Percentiles rank a stretch among this genome's conserved stretches.
These are phyloP conservation scores for Cryptococcus neoformans DNA, from an alignment of 1,284 basidiomycete genomes.

Conservation along the genomic window DNA sequence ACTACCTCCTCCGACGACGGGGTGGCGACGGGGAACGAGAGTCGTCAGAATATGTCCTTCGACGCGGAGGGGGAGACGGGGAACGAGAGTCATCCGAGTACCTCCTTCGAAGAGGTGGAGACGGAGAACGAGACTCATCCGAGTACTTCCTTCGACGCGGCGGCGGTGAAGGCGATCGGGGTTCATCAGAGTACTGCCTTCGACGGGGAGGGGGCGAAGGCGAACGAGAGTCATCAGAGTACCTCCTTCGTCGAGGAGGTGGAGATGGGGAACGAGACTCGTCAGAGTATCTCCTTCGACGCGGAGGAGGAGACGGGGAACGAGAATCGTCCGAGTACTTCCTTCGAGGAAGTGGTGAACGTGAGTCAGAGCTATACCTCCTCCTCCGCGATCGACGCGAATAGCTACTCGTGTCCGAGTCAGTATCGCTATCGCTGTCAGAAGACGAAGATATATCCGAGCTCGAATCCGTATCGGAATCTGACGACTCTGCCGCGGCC, in stretches of 20 bases:
- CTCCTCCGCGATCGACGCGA: conserved; percentile 15
- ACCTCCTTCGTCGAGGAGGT: conserved; percentile 15
- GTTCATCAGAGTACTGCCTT: conserved; percentile 10
- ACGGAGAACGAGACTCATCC: conserved; percentile 5
- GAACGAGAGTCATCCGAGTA: background rate
- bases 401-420: conserved; percentile 15
- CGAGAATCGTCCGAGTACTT: background rate
- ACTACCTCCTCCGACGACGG: too few species aligned
- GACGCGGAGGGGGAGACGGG: background rate
- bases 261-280: conserved; percentile 1
- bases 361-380: conserved; percentile 14
- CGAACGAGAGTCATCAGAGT: conserved; percentile 4
- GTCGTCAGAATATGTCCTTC: background rate
- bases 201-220: conserved; percentile 13
- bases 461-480: conserved; percentile 48
- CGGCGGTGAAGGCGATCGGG: conserved; percentile 13
- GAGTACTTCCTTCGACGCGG: background rate
- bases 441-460: conserved; percentile 49
- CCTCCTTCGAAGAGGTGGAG: conserved; percentile 12
- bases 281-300: conserved; percentile 12
- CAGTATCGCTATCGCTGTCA: conserved; percentile 24
- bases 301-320: conserved; percentile 9
- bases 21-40: too few species aligned
- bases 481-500: conserved; percentile 55
- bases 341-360: conserved; percentile 25